Conservation (phyloP, 2,329 filamentous ascomycete genomes). For the Trichocomaceae sp. region DNA sequence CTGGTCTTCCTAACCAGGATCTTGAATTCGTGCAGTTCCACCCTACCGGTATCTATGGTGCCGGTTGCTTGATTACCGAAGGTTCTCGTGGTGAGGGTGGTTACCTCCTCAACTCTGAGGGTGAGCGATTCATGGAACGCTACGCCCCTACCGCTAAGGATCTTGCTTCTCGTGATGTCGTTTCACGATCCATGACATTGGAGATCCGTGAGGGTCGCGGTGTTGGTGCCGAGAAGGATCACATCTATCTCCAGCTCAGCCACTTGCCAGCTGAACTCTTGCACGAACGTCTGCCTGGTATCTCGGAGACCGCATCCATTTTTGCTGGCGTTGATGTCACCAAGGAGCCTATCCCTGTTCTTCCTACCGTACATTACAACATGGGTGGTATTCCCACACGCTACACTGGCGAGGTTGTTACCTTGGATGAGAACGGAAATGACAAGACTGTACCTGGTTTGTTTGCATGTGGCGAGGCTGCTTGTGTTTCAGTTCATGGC, state of each 20-base stretch:
- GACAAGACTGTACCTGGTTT: slow-evolving; percentile 92
- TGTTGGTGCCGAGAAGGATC: slow-evolving; percentile 94
- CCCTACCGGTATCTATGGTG: slow-evolving; percentile 97
- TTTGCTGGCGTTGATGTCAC: slow-evolving; percentile 95
- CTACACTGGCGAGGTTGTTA: slow-evolving; percentile 94
- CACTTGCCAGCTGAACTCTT: slow-evolving; percentile 88
- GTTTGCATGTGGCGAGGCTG: slow-evolving; percentile 94
- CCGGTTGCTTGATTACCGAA: slow-evolving; percentile 95
- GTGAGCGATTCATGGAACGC: slow-evolving; percentile 98
- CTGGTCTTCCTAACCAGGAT: slow-evolving; percentile 97
- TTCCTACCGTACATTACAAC: slow-evolving; percentile 98
- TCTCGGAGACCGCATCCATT: slow-evolving; percentile 95
- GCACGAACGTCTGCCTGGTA: slow-evolving; percentile 93
- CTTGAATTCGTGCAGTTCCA: slow-evolving; percentile 99
- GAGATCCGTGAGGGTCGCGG: slow-evolving; percentile 96
- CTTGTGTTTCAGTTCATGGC: slow-evolving; percentile 95
- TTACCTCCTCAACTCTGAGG: slow-evolving; percentile 94
- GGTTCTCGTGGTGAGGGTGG: slow-evolving; percentile 96
- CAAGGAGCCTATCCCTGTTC: slow-evolving; percentile 93
- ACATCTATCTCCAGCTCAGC: slow-evolving; percentile 96
- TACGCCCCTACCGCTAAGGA: slow-evolving; percentile 98
- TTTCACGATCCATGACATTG: slow-evolving; percentile 95
- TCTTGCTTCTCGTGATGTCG: slow-evolving; percentile 90
- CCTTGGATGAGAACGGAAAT: slow-evolving; percentile 74
- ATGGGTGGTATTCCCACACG: slow-evolving; percentile 99